A percentile compares a stretch with the other conserved stretches of the same genome.
Evolutionary conservation across 2,329 filamentous ascomycete species (phyloP).

Genomic region (Geosmithia putterillii): DNA sequence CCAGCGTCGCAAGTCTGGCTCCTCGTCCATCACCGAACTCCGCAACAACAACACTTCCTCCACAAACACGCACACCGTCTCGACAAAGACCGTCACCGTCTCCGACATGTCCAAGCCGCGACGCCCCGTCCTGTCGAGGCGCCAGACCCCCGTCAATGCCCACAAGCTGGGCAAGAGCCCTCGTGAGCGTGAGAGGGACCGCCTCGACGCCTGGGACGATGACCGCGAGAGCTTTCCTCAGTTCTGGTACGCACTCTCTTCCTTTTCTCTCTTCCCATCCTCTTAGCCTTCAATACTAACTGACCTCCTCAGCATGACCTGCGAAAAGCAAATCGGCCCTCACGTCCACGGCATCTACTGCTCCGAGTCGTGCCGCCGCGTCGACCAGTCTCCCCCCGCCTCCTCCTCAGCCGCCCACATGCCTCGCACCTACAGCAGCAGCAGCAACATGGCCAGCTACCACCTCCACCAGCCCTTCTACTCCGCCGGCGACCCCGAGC

Average conservation of each 20-base stretch:
- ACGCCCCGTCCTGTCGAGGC: conserved; percentile 32
- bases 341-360: conserved; percentile 49
- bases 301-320: conserved; percentile 42
- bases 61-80: conserved; percentile 33
- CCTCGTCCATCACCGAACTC: conserved; percentile 19
- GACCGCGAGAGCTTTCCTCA: conserved; percentile 53
- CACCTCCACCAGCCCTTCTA: conserved; percentile 25
- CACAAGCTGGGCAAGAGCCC: conserved; percentile 39
- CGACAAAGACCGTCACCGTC: conserved; percentile 26
- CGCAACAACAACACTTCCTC: conserved; percentile 29
- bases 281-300: background rate
- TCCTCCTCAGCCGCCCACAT: conserved; percentile 12
- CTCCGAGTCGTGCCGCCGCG: conserved; percentile 46
- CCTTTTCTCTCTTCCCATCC: background rate
- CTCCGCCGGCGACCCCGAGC: conserved; percentile 33
- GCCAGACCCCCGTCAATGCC: conserved; percentile 22
- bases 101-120: conserved; percentile 34
- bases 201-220: conserved; percentile 39
- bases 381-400: conserved; percentile 30
- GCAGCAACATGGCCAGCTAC: conserved; percentile 7
- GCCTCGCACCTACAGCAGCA: conserved; percentile 17
- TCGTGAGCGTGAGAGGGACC: conserved; percentile 37
- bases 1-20: conserved; percentile 43
- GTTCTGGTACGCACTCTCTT: conserved; percentile 41
- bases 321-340: conserved; percentile 53